Conservation (phyloP, 176 grass and related monocot species). For the Dendrocalamus sinicus region DNA sequence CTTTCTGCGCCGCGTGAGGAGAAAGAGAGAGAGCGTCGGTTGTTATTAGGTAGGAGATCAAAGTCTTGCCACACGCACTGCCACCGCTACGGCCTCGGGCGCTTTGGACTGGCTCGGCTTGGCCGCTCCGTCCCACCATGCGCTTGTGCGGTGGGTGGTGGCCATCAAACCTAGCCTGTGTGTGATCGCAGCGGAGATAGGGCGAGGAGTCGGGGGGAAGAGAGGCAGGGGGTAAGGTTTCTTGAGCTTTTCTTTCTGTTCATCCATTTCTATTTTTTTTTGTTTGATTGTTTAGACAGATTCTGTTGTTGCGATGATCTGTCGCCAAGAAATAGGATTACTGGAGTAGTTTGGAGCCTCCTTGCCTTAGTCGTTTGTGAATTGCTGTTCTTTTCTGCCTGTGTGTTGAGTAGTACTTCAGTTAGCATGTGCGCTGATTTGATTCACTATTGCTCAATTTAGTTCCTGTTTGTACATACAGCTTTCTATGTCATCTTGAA, state of each 20-base stretch:
- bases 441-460: neutral
- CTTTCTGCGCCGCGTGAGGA: neutral
- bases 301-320: neutral
- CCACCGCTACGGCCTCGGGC: constrained; percentile 32
- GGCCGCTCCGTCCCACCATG: neutral
- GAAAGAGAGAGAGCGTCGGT: neutral
- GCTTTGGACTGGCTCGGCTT: constrained; percentile 27
- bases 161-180: neutral
- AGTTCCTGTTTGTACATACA: neutral
- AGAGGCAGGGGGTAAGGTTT: neutral
- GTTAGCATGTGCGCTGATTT: neutral
- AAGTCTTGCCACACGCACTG: constrained; percentile 48
- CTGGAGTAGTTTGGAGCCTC: neutral
- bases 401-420: neutral
- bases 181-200: neutral
- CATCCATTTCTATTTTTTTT: neutral
- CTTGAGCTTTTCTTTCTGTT: neutral
- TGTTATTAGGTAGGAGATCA: constrained; percentile 46
- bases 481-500: neutral
- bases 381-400: neutral
- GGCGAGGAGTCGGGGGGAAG: neutral
- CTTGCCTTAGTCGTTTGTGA: neutral
- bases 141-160: constrained; percentile 43
- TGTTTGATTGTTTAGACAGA: neutral
- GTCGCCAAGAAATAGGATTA: neutral